Percentiles rank a stretch among this genome's conserved stretches.
Conservation (phyloP, 345 rosid species). For the Microcos paniculata region DNA sequence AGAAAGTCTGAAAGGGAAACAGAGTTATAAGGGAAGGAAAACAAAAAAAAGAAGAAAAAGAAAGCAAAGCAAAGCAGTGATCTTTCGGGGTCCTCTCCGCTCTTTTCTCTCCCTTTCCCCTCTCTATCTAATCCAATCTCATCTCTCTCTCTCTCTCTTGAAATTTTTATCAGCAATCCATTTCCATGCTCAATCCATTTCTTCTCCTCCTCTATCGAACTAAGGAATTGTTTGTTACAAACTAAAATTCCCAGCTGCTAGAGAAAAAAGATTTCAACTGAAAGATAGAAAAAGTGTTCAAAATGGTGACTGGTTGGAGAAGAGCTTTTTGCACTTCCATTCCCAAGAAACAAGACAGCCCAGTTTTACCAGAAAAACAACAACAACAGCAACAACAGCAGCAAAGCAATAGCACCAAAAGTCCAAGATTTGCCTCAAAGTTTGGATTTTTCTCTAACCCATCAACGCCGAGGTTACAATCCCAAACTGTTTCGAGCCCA, state of each 20-base stretch:
- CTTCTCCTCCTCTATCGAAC: neutral
- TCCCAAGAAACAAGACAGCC: constrained; percentile 50
- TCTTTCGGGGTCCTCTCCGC: neutral
- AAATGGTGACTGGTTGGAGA: constrained; percentile 81
- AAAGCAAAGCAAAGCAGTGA: neutral
- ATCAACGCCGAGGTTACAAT: constrained; percentile 65
- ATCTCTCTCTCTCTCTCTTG: neutral
- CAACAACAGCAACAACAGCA: constrained; percentile 14
- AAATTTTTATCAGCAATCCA: neutral
- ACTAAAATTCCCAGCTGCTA: neutral
- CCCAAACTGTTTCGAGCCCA: constrained; percentile 47
- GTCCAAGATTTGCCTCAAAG: constrained; percentile 56
- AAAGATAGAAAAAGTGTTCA: constrained; percentile 15
- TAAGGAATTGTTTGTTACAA: neutral
- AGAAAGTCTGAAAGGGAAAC: neutral
- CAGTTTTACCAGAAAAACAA: constrained; percentile 27
- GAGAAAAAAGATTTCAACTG: constrained; percentile 14
- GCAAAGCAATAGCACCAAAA: constrained; percentile 16
- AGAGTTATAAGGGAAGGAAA: neutral
- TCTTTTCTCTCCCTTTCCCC: neutral
- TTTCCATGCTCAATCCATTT: constrained; percentile 10
- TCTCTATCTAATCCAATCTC: neutral
- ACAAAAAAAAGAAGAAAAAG: too few species aligned
- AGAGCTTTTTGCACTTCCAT: constrained; percentile 78
- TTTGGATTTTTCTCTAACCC: constrained; percentile 81